Conservation (phyloP, 768 basidiomycete species). For the Coprinopsis strossmayeri region DNA sequence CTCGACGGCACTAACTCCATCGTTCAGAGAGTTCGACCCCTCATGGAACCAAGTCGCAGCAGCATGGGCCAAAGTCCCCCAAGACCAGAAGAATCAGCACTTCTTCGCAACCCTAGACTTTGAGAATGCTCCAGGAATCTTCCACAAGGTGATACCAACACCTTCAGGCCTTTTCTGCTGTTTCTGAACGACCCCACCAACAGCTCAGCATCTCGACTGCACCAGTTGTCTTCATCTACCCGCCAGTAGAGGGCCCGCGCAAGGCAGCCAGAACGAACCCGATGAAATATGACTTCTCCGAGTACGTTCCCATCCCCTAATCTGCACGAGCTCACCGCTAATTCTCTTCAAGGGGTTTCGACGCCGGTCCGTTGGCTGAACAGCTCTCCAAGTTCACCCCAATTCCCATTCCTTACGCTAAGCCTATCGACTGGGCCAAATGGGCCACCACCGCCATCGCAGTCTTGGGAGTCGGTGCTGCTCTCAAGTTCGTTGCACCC, state of each 20-base stretch:
- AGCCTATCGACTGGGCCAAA: conserved; percentile 70
- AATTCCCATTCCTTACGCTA: conserved; percentile 71
- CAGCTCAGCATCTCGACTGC: conserved; percentile 82
- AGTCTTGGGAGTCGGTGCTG: conserved; percentile 39
- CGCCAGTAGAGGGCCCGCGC: conserved; percentile 65
- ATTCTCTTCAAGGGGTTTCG: conserved; percentile 61
- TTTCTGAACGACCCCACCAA: background rate
- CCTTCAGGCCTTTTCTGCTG: background rate
- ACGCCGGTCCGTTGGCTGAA: conserved; percentile 67
- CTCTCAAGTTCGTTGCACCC: conserved; percentile 56
- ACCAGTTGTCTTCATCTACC: conserved; percentile 75
- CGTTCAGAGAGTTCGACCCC: conserved; percentile 77
- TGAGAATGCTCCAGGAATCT: conserved; percentile 64
- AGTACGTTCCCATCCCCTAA: conserved; percentile 36
- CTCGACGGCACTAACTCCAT: conserved; percentile 5
- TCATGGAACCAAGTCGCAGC: conserved; percentile 75
- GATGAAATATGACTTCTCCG: conserved; percentile 70
- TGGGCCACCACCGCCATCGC: conserved; percentile 41
- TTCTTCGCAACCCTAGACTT: conserved; percentile 95
- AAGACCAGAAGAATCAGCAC: conserved; percentile 65
- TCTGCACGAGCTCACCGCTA: background rate
- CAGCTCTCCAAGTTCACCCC: conserved; percentile 73
- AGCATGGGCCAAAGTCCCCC: conserved; percentile 66
- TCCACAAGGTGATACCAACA: conserved; percentile 57
- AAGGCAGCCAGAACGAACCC: conserved; percentile 44